Evolutionary conservation across 441 rosid species (phyloP), one percentile per base, ranked within the genome.

Genomic region (Gossypium trilobum): DNA sequence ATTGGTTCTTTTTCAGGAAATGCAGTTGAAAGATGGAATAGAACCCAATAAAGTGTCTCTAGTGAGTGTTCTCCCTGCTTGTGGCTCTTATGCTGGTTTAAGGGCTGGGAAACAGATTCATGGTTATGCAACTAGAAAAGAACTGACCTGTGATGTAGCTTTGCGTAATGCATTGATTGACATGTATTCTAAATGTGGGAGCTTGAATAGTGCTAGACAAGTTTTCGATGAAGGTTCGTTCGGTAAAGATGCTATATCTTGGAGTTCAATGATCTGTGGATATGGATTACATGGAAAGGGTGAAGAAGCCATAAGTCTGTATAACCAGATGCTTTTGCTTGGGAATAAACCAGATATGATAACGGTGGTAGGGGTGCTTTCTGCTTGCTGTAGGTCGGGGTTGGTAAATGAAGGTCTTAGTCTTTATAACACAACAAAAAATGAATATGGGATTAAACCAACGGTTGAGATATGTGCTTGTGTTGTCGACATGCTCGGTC

Each of bases 271-370:
- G 83, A 82, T 90, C 64, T 85, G 85, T 19, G 95, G 87, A 42
- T 90, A 81, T 70, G 92, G 95, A 74, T 74, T 87, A 57, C 86
- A 88, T 48, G 95, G 93, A 73, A 88, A 82, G 78, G 93, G 89
- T 16, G 81, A 87, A 61, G 86, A 90, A 80, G 91, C 93, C 27
- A 56, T 86, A 29, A 39, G 4, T 50, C 54, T 88, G 61, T 88
- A 83, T 74, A 61, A 82, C 9, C 73, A 79, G 77, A 87, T 90
- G 95, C 82, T 76, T 78, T 77, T 54, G 36, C 79, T 71, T 10
- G 87, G 87, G 64, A 74, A 72, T 56, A 83, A 80, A 74, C 91
- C 89, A 27, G 91, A 90, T 44, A 65, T 59, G 74, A 81, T 87
- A 75, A 82, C 86, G 2, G 16, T 85, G 58, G 85, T 88, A 0